Base-by-base conservation (phyloP, 495 filamentous ascomycete species). In the Tuber brumale region DNA sequence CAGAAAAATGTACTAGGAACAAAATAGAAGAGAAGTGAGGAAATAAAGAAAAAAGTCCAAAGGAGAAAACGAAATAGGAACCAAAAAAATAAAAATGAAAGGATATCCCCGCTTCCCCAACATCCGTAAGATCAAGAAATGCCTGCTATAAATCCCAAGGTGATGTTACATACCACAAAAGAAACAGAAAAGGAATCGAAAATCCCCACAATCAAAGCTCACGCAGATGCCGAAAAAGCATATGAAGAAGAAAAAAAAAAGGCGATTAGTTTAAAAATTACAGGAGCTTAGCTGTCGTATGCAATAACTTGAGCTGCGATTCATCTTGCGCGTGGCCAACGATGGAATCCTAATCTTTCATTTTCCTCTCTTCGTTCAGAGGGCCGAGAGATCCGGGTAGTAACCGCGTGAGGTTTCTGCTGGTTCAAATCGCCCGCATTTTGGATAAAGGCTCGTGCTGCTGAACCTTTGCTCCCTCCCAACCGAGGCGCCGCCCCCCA, bases 321-420 rank as follows among this genome's bases (percentile, higher is more conserved):
- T 14, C 57, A 35, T 35, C 27, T 66, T 66, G 27, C 16, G 27
- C 16, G 57, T 45, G 66, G 44, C 43, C 57, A 46, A 72, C 23
- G 45, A 44, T n/a, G 42, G 12, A 69, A 41, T 21, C 44, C 21
- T 31, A 61, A 61, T 31, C 37, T 51, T 51, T 21, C 9, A 23
- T 16, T 61, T 66, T 16, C 8, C 16, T 12, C 27, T 37, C 37
- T 45, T 8, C 23, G n/a, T 39, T 80, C 61, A 83, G 39, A 83
- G 71, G 16, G 82, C 74, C 35, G 82, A 80, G 45, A 84, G 77
- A 39, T 84, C 80, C 37, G 82, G 82, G 45, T 79, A 84, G 73
- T 79, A 83, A 61, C 82, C 82, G 66, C 80, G 75, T 37, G 82
- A 84, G 37, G 77, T 83, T 69, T 83, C 82, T 37, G 82, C 73